Evolutionary conservation across 768 basidiomycete species (phyloP), one percentile per base, ranked within the genome.

Genomic region (Ephemerocybe angulata): DNA sequence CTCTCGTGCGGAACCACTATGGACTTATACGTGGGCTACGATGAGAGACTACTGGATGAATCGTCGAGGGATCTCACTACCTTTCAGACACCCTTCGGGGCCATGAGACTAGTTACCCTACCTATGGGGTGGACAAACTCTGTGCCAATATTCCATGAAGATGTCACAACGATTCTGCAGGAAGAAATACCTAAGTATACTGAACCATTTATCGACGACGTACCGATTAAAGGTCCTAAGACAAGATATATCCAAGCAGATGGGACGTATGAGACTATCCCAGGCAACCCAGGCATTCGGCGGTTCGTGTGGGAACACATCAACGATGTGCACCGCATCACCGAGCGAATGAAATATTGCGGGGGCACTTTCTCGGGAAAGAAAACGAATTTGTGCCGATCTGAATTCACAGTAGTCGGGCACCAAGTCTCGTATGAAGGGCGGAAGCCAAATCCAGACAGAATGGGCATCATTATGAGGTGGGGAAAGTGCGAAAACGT

Each of bases 161-260:
- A n/a, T 28, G 25, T 53, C 7, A 53, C 52, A 40, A 21, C 27
- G 25, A 67, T 74, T 3, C 53, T 76, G 0, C 62, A 69, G 31
- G 57, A 65, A 2, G 67, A 75, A 38, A 73, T 76, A 4, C 72
- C 70, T n/a, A 33, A 71, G 1, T 17, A 57, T 15, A 70, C 69
- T 0, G 55, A 57, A 0, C 70, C 66, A 0, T 78, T 65, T 52
- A 61, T 76, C 5, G 68, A 78, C 54, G 68, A 77, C 54, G 49
- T n/a, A n/a, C n/a, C n/a, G n/a, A n/a, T n/a, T n/a, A n/a, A n/a
- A n/a, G n/a, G n/a, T n/a, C n/a, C n/a, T n/a, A n/a, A n/a, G n/a
- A n/a, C n/a, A n/a, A n/a, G n/a, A n/a, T n/a, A n/a, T n/a, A n/a
- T 70, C 0, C 66, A 62, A 0, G 46, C 72, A 12, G 70, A 67